phyloP scores from a whole-genome alignment of 805 yeast genomes.

The Myxozyma sirexii region DNA sequence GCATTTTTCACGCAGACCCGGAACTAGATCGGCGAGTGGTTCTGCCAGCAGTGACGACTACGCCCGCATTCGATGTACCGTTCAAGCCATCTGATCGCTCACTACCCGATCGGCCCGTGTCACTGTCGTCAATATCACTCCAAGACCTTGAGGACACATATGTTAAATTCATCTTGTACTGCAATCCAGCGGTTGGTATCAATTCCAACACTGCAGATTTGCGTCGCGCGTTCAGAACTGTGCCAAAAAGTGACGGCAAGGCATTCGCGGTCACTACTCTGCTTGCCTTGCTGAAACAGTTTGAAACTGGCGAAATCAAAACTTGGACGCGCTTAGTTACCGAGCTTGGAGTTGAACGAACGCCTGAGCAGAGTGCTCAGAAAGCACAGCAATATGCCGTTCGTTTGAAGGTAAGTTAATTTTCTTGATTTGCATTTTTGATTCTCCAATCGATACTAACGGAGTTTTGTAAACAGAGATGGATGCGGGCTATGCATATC shows the following conservation, averaged over 20 bases:
- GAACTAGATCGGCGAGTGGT: slow-evolving; percentile 25
- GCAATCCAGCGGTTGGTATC: slow-evolving; percentile 26
- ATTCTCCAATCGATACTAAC: background rate
- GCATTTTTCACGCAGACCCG: slow-evolving; percentile 29
- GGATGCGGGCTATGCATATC: slow-evolving; percentile 35
- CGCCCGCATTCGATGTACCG: background rate
- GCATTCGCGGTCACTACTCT: slow-evolving; percentile 21
- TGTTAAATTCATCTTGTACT: slow-evolving; percentile 27
- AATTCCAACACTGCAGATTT: slow-evolving; percentile 21
- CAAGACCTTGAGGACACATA: slow-evolving; percentile 20
- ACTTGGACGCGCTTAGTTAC: slow-evolving; percentile 33
- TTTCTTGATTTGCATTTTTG: background rate
- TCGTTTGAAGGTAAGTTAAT: slow-evolving; percentile 23
- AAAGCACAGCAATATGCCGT: slow-evolving; percentile 34
- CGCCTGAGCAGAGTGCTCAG: slow-evolving; percentile 31
- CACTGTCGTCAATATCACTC: background rate
- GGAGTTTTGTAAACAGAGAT: no score
- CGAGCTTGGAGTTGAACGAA: slow-evolving; percentile 33
- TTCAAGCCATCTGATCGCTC: slow-evolving; percentile 20
- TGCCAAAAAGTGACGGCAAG: slow-evolving; percentile 34
- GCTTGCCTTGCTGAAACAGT: slow-evolving; percentile 21
- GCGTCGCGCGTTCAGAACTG: slow-evolving; percentile 26
- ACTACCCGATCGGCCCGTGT: slow-evolving; percentile 14
- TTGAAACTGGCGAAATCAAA: slow-evolving; percentile 30
- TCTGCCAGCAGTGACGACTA: background rate